Evolutionary conservation across 352 stramenopile species (phyloP), one percentile per base, ranked within the genome.

Genomic region (Globisporangium canariense): DNA sequence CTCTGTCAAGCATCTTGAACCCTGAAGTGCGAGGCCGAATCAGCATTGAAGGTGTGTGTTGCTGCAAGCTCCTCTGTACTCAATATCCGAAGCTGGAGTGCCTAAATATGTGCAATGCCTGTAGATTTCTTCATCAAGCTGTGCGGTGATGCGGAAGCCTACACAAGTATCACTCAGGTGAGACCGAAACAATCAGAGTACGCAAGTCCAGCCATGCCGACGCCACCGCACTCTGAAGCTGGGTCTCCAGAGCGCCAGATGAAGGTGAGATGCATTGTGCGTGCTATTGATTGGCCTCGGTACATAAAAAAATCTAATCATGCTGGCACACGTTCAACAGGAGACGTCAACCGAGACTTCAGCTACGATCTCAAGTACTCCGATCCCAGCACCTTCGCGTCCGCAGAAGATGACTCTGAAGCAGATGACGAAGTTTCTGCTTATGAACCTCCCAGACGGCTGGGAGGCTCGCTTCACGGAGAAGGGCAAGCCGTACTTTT

Each of bases 381-480:
- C 54, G 13, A 50, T 77, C 22, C 70, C 70, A 36, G 75, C 74
- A 28, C 74, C 78, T 4, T 60, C 73, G 7, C 72, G 71, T 22
- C 59, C 76, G 0, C 60, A 72, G 25, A 89, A 84, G 38, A 74
- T 89, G 73, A 87, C 62, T 18, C 91, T 83, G 82, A 86, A 87
- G 40, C 78, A 93, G 46, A 90, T 93, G 78, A 88, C 85, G 43
- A 84, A 86, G 47, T 77, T 90, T 20, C 59, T 93, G 2, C 60
- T 83, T 4, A 41, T 91, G 20, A 90, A 90, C 36, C 68, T 93
- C 2, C 86, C 86, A 0, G 74, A 89, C 28, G 84, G 86, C 9
- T 95, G 87, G 87, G 87, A 95, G 60, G 86, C 76, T 47, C 81
- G 86, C 5, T 91, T 89, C 67, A 95, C 83, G 16, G 79, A 90